Conservation (phyloP, 1,284 basidiomycete genomes). For the Sanghuangporus sanghuang region DNA sequence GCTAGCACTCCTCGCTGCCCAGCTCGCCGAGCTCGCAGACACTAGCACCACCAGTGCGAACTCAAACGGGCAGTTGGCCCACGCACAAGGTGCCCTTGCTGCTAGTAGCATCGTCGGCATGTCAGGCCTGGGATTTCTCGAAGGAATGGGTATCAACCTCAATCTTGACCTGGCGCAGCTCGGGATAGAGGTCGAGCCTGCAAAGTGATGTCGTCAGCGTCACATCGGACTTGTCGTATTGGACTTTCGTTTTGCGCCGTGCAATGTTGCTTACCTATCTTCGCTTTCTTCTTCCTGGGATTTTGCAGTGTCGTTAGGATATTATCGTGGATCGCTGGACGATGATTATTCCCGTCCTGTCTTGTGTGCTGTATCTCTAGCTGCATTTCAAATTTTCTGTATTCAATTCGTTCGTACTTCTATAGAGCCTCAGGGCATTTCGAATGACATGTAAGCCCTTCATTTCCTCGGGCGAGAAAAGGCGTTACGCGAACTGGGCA, state of each 20-base stretch:
- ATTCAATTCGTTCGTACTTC: background rate
- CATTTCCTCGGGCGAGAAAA: no score
- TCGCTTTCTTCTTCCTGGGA: no score
- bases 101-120: background rate
- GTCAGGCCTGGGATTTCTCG: background rate
- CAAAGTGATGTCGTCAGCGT: background rate
- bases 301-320: no score
- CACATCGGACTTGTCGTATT: background rate
- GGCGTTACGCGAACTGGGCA: no score
- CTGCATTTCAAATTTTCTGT: background rate
- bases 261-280: no score
- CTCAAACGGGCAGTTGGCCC: background rate
- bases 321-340: no score
- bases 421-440: no score
- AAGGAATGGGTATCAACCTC: background rate
- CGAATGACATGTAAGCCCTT: no score
- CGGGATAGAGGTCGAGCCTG: background rate
- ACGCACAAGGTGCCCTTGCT: no score
- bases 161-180: background rate
- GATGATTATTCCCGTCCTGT: no score
- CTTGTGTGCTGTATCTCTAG: background rate
- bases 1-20: constrained; percentile 56
- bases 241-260: background rate
- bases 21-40: constrained; percentile 48
- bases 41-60: background rate